Evolutionary conservation across 2,329 filamentous ascomycete genomes (phyloP).

Genomic region (Neurospora crassa): DNA sequence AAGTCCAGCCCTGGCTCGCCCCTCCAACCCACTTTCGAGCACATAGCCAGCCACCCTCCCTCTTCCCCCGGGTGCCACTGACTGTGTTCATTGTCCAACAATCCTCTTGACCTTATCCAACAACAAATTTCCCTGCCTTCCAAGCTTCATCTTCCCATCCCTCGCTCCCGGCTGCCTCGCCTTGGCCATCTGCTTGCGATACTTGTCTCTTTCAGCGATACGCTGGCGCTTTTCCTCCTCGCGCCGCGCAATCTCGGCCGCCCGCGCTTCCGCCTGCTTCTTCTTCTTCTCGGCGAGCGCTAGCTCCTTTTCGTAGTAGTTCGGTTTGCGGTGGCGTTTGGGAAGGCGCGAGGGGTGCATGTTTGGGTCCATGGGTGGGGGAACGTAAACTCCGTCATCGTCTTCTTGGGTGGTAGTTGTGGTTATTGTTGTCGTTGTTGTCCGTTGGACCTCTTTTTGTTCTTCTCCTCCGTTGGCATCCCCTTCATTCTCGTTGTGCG

Average conservation of each 20-base stretch:
- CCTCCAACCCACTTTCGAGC: neutral
- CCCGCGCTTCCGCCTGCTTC: constrained; percentile 32
- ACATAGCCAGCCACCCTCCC: too few relatives aligned
- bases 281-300: constrained; percentile 34
- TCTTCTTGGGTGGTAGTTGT: neutral
- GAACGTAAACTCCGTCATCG: constrained; percentile 1
- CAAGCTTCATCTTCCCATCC: constrained; percentile 65
- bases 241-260: constrained; percentile 32
- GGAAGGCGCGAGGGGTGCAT: constrained; percentile 8
- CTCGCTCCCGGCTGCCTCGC: constrained; percentile 52
- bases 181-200: constrained; percentile 60
- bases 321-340: constrained; percentile 31
- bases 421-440: neutral
- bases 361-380: constrained; percentile 10
- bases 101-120: constrained; percentile 70
- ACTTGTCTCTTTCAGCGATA: constrained; percentile 53
- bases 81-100: constrained; percentile 34
- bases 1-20: neutral
- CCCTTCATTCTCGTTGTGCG: neutral
- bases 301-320: constrained; percentile 58
- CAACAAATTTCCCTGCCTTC: constrained; percentile 68
- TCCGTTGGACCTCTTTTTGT: neutral
- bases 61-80: neutral
- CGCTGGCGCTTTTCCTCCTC: constrained; percentile 57
- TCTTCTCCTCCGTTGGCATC: neutral